Evolutionary conservation across 345 rosid genomes (phyloP).

Genomic region (Dimocarpus longan): DNA sequence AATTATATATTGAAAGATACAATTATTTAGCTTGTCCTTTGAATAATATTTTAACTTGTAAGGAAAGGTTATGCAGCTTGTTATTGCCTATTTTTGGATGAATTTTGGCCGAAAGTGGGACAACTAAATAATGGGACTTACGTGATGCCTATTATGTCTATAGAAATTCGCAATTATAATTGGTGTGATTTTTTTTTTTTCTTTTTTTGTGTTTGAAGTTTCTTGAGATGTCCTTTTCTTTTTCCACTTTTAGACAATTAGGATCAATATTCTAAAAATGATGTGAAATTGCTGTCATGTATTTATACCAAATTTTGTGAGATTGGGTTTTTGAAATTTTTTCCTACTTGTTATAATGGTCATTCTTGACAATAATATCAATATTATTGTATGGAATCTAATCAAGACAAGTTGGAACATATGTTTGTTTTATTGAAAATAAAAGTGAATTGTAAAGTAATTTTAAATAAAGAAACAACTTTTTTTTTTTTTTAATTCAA

Average conservation of each 20-base stretch:
- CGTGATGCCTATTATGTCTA: background rate
- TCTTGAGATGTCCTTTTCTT: slow-evolving; percentile 13
- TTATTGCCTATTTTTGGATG: background rate
- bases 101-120: background rate
- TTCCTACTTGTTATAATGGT: background rate
- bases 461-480: no score
- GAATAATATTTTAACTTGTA: no score
- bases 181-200: background rate
- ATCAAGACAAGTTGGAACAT: no score
- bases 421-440: no score
- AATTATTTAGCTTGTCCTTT: background rate
- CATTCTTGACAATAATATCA: background rate
- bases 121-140: background rate
- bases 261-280: background rate
- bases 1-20: no score
- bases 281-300: slow-evolving; percentile 4
- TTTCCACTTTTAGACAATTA: slow-evolving; percentile 11
- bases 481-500: no score
- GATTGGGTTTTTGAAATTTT: no score
- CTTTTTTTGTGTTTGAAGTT: background rate
- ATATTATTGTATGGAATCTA: background rate
- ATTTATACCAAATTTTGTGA: background rate
- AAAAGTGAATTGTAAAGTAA: no score
- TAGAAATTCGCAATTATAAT: background rate
- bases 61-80: background rate